Evolutionary conservation across 1,284 basidiomycete species (phyloP).

Genomic region (Neonothopanus nambi): DNA sequence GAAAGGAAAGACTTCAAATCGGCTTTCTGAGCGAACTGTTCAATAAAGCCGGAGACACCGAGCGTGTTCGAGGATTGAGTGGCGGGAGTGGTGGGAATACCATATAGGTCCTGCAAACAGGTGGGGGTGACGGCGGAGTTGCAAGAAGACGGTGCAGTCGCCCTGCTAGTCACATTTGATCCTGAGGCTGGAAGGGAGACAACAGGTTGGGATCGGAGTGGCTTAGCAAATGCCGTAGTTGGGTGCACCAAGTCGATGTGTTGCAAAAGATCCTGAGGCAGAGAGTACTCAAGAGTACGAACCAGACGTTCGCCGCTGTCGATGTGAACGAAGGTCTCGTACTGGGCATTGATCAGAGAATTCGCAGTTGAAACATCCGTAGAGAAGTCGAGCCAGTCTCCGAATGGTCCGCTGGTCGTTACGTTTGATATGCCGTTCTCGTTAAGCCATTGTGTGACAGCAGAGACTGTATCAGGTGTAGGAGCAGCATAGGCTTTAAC

Average conservation of each 20-base stretch:
- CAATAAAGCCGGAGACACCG: conserved; percentile 33
- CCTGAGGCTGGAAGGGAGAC: conserved; percentile 16
- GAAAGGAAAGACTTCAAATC: conserved; percentile 21
- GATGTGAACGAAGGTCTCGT: conserved; percentile 13
- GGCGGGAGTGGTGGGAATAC: conserved; percentile 31
- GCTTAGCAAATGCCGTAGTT: conserved; percentile 12
- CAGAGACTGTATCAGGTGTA: background rate
- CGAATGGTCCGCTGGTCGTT: conserved; percentile 1
- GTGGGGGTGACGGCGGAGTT: conserved; percentile 25
- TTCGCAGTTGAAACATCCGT: conserved; percentile 10
- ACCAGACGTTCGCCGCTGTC: conserved; percentile 7
- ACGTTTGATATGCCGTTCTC: conserved; percentile 17
- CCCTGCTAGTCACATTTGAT: conserved; percentile 19
- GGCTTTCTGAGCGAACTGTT: conserved; percentile 23
- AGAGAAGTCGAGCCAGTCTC: conserved; percentile 10
- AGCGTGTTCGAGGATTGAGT: conserved; percentile 29
- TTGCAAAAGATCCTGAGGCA: conserved; percentile 7
- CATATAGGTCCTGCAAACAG: conserved; percentile 32
- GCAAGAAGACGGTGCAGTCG: conserved; percentile 23
- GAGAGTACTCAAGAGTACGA: conserved; percentile 11
- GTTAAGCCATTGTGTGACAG: conserved; percentile 13
- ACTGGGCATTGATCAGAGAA: conserved; percentile 9
- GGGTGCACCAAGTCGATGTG: conserved; percentile 16
- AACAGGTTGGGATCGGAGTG: conserved; percentile 15
- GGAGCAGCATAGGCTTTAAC: conserved; percentile 6